Base-by-base conservation (phyloP, 2,329 filamentous ascomycete genomes). In the Hypomyces perniciosus region DNA sequence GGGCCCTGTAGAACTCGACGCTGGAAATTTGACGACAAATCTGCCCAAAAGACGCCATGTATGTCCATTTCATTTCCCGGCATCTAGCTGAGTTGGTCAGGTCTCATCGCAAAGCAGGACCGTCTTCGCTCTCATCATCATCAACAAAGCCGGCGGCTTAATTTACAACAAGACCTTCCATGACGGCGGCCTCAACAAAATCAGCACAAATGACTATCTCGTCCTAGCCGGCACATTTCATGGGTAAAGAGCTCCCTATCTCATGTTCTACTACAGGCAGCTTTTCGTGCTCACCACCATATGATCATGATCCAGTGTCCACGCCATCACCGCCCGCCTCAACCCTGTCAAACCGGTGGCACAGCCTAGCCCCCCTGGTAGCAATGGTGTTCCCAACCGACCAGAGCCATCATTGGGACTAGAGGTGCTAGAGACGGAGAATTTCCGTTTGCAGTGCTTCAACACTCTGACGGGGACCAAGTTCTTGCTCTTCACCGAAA, bases 141-240 rank as follows among this genome's bases (percentile, higher is more conserved):
- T 99, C 76, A 97, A 96, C 78, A 99, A 99, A 79, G 91, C 93
- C 57, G 93, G 91, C 54, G 93, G 93, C 62, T 80, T 99, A 48
- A 85, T 99, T 71, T 99, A 95, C 77, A 92, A 97, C 72, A 89
- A 90, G 61, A 88, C 90, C 65, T 97, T 99, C 69, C 85, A 91
- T 62, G 83, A 92, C 40, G 87, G 83, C 54, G 88, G 81, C 42
- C 80, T 99, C 53, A 88, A 88, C 68, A 90, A 92, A 67, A 84
- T 99, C 61, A 88, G 83, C 59, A 92, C 89, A 60, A 99, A 99
- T 68, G 93, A 99, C 76, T 95, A 95, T 66, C 86, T 99, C 31
- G 92, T 97, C 60, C 83, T 99, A 29, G 93, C 93, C 6, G 93
- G 93, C 52, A 99, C 93, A 48, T 99, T 99, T 69, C 93, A 99